Base-by-base conservation (phyloP, 139 green algal species). In the Ettlia oleoabundans region DNA sequence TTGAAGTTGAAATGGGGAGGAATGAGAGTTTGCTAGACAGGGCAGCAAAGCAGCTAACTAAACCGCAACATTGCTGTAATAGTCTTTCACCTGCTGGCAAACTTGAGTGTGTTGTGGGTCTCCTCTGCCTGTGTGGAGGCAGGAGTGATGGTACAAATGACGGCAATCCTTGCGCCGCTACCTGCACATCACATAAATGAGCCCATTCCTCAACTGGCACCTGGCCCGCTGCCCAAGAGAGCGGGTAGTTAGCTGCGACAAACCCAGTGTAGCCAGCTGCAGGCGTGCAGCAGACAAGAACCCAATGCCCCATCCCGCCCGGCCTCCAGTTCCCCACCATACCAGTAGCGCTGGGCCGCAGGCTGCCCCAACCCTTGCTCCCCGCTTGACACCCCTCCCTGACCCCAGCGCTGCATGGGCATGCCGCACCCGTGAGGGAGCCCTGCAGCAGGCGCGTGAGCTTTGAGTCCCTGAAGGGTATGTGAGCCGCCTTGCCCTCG, bases 61-160 rank as follows among this genome's bases (percentile, higher is more conserved):
- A n/a, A n/a, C n/a, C n/a, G n/a, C n/a, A n/a, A n/a, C n/a, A n/a
- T n/a, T n/a, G n/a, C n/a, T n/a, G n/a, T n/a, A n/a, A n/a, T n/a
- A n/a, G n/a, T n/a, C n/a, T n/a, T n/a, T 1, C 33, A 52, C 1
- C 96, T 85, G 32, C 88, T 87, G n/a, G 96, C 96, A 89, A 99
- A 99, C 80, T 98, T 98, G 82, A 99, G 93, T n/a, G 96, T 99
- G 92, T 99, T 99, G 84, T 96, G 89, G 1, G 96, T 98, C 88
- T 99, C 96, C 78, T 98, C 94, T 9, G 89, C 82, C 87, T 98
- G 93, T 2, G 85, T 90, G 18, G 85, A 91, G 5, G 93, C 94
- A 2, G 96, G 96, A 2, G 96, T 98, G 71, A 98, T 90, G 75
- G 94, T 98, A 84, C 95, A 97, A 24, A 98, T 86, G 41, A 98